Evolutionary conservation across 2,329 filamentous ascomycete species (phyloP).

Genomic region (Colletotrichum tropicicola): DNA sequence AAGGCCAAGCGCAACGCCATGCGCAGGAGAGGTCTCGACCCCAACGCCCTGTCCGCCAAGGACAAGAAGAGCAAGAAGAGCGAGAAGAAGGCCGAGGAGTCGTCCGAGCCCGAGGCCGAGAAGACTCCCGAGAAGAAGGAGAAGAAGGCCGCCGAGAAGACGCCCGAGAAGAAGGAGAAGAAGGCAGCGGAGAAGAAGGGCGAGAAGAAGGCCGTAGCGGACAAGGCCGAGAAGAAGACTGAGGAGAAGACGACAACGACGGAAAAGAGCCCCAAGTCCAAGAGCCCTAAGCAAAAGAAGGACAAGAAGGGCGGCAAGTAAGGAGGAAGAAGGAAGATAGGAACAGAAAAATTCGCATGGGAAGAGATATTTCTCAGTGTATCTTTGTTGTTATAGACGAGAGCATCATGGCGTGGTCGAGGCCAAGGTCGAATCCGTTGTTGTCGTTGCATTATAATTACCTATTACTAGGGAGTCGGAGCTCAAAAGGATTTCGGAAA

Average conservation of each 20-base stretch:
- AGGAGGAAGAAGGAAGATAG: neutral
- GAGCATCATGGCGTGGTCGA: conserved; percentile 13
- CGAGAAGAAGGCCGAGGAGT: conserved; percentile 33
- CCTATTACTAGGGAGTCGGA: conserved; percentile 29
- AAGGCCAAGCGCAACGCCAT: conserved; percentile 78
- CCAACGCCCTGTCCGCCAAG: conserved; percentile 60
- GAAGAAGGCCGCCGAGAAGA: conserved; percentile 23
- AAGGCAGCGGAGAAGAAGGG: neutral
- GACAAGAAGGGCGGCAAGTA: conserved; percentile 28
- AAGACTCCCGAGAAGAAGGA: conserved; percentile 18
- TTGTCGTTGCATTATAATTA: conserved; percentile 29
- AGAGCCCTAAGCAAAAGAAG: conserved; percentile 29
- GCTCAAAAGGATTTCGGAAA: conserved; percentile 14
- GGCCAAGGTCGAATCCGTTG: neutral
- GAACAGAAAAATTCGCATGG: neutral
- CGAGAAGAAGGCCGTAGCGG: conserved; percentile 18
- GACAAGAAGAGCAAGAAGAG: conserved; percentile 32
- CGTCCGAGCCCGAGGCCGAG: conserved; percentile 22
- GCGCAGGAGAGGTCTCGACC: conserved; percentile 78
- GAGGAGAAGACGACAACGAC: conserved; percentile 15
- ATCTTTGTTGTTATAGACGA: conserved; percentile 8
- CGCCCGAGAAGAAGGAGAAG: conserved; percentile 24
- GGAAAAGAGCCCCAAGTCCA: conserved; percentile 29
- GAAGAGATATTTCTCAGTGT: neutral
- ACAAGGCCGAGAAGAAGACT: conserved; percentile 26